Evolutionary conservation across 441 rosid species (phyloP).

Genomic region (Melianthus villosus): DNA sequence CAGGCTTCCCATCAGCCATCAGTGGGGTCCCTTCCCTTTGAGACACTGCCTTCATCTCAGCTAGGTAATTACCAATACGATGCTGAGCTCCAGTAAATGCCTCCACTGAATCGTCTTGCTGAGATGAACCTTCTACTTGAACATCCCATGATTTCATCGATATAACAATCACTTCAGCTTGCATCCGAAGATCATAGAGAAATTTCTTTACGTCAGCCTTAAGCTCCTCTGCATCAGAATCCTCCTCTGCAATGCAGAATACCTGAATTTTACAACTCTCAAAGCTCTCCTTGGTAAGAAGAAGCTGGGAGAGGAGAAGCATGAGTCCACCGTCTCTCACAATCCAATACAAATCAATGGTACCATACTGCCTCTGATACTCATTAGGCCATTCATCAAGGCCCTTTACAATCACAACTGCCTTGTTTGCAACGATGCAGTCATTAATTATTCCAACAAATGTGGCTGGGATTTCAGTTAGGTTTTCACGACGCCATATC

Average conservation of each 20-base stretch:
- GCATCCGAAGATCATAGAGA: conserved; percentile 95
- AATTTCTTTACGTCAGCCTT: conserved; percentile 93
- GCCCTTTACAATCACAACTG: conserved; percentile 93
- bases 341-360: conserved; percentile 94
- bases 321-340: conserved; percentile 95
- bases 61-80: conserved; percentile 49
- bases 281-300: conserved; percentile 90
- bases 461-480: conserved; percentile 75
- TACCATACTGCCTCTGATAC: conserved; percentile 90
- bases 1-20: conserved; percentile 63
- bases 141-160: conserved; percentile 89
- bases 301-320: conserved; percentile 97
- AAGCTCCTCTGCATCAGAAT: conserved; percentile 81
- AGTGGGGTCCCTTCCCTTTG: conserved; percentile 22
- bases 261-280: conserved; percentile 98
- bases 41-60: conserved; percentile 46
- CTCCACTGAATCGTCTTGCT: conserved; percentile 61
- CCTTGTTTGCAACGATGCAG: conserved; percentile 95
- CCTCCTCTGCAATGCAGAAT: conserved; percentile 95
- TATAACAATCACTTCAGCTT: conserved; percentile 86
- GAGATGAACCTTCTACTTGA: conserved; percentile 39
- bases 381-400: conserved; percentile 98
- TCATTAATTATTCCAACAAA: conserved; percentile 89
- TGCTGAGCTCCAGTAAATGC: conserved; percentile 69
- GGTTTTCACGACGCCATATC: conserved; percentile 94